Percentiles rank a stretch among this genome's conserved stretches.
phyloP scores from a whole-genome alignment of 2,329 filamentous ascomycete genomes.

The Fusarium xylarioides region DNA sequence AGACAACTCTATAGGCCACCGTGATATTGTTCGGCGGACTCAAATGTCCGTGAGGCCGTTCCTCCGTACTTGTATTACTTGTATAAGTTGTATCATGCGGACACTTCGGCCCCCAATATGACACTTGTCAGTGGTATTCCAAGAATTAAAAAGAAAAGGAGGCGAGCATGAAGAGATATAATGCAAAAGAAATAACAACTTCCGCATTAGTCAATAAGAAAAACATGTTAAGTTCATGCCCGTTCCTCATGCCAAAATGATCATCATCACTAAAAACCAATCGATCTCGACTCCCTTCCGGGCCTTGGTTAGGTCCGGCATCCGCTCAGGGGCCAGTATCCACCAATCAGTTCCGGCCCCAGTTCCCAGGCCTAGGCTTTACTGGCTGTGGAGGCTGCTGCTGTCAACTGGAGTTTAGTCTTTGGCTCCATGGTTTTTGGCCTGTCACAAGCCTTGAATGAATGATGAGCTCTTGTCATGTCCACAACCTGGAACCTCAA shows the following conservation, averaged over 20 bases:
- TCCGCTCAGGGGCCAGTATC: constrained; percentile 27
- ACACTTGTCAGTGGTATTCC: not conserved
- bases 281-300: constrained; percentile 8
- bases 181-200: not conserved
- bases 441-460: constrained; percentile 29
- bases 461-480: not conserved
- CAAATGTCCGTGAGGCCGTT: constrained; percentile 8
- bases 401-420: not conserved
- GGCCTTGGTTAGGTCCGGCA: not conserved
- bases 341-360: constrained; percentile 17
- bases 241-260: constrained; percentile 4
- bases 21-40: constrained; percentile 2
- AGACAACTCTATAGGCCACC: not conserved
- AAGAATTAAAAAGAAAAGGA: not conserved
- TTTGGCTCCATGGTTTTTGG: not conserved
- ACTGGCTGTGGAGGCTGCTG: constrained; percentile 7
- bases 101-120: not conserved
- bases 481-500: constrained; percentile 17
- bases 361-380: not conserved
- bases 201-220: constrained; percentile 4
- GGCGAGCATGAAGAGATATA: not conserved
- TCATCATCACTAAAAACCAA: constrained; percentile 5
- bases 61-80: not conserved
- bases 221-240: constrained; percentile 1
- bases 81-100: not conserved